phyloP scores from a whole-genome alignment of 2,329 filamentous ascomycete genomes.

The Helotiales sp. region DNA sequence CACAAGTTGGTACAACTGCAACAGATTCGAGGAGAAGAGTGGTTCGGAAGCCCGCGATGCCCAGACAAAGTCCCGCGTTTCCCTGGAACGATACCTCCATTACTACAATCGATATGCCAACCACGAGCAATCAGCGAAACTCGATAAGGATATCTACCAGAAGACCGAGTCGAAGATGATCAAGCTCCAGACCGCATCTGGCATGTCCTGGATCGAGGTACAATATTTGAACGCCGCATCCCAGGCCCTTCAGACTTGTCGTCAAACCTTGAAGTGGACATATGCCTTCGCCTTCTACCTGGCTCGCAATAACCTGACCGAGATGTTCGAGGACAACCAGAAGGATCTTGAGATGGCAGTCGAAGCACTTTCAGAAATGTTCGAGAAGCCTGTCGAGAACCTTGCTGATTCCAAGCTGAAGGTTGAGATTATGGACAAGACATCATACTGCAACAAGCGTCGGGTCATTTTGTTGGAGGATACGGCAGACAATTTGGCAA shows the following conservation, averaged over 20 bases:
- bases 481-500: conserved; percentile 88
- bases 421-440: conserved; percentile 99
- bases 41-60: conserved; percentile 88
- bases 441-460: conserved; percentile 92
- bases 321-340: conserved; percentile 98
- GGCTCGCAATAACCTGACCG: conserved; percentile 91
- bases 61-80: conserved; percentile 88
- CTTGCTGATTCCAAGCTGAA: conserved; percentile 87
- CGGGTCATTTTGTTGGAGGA: conserved; percentile 88
- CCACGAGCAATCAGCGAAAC: conserved; percentile 94
- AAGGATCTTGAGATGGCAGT: conserved; percentile 98
- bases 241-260: conserved; percentile 90
- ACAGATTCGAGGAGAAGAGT: conserved; percentile 94
- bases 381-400: conserved; percentile 93
- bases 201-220: conserved; percentile 99
- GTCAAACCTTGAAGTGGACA: conserved; percentile 99
- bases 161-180: conserved; percentile 99
- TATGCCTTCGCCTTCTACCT: conserved; percentile 99
- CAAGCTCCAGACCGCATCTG: conserved; percentile 87
- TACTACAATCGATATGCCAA: conserved; percentile 99
- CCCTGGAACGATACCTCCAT: conserved; percentile 93
- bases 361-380: conserved; percentile 97
- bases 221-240: conserved; percentile 95
- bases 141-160: conserved; percentile 93
- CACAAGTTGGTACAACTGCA: conserved; percentile 99